Conservation (phyloP, 2,329 filamentous ascomycete genomes). For the Xylaria sp. region DNA sequence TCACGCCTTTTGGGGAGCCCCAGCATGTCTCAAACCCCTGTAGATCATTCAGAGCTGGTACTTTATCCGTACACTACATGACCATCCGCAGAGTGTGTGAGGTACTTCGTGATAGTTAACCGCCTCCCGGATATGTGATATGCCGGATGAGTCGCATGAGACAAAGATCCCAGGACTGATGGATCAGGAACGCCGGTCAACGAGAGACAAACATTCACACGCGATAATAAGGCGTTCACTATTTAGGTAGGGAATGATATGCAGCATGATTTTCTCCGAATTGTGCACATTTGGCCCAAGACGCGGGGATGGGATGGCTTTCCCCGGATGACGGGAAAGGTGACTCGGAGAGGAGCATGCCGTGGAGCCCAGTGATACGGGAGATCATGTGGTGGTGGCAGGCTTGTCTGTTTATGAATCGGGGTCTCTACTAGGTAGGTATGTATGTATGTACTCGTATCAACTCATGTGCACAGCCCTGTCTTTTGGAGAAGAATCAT, state of each 20-base stretch:
- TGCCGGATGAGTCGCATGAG: not conserved
- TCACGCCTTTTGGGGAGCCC: no score
- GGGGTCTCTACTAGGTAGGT: no score
- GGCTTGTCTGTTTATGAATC: no score
- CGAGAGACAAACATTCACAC: no score
- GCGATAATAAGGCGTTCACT: no score
- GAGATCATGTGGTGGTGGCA: no score
- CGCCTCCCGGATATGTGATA: not conserved
- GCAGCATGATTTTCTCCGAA: not conserved
- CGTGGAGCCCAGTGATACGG: no score
- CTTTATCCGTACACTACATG: not conserved
- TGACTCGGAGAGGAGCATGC: no score
- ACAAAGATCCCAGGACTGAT: not conserved
- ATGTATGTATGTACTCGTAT: not conserved
- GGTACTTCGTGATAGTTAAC: not conserved
- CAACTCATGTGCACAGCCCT: not conserved
- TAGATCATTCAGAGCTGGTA: not conserved
- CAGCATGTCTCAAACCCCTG: not conserved
- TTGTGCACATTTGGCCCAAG: not conserved
- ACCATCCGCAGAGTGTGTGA: not conserved
- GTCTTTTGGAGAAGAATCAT: not conserved
- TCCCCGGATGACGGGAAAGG: not conserved
- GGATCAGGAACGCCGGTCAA: no score
- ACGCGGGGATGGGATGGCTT: not conserved
- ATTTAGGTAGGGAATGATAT: not conserved